These are phyloP conservation scores for Termitomyces sp. DNA, from an alignment of 768 basidiomycete species.

Conservation along the genomic window DNA sequence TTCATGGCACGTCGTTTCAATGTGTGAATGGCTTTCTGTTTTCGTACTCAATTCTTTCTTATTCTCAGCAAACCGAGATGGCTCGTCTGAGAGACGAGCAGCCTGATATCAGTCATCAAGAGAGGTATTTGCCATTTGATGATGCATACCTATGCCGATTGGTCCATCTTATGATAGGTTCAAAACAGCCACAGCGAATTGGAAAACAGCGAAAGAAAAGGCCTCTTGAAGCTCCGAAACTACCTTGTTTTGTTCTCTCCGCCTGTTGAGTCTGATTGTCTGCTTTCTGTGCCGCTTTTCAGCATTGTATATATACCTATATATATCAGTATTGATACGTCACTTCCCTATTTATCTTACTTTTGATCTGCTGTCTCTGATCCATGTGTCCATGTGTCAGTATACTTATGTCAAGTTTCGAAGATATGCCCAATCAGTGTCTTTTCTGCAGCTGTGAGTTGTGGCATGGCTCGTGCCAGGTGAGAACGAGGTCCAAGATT, in stretches of 20 bases:
- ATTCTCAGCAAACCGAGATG: conserved; percentile 64
- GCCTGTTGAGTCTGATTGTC: neutral
- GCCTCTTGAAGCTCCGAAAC: conserved; percentile 17
- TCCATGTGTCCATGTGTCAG: conserved; percentile 15
- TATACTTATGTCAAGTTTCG: conserved; percentile 2
- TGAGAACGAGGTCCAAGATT: neutral
- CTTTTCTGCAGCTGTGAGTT: no score
- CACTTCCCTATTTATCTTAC: neutral
- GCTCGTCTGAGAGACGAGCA: conserved; percentile 72
- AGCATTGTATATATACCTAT: neutral
- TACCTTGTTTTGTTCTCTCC: no score
- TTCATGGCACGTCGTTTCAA: conserved; percentile 42
- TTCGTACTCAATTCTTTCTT: neutral
- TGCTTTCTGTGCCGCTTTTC: neutral
- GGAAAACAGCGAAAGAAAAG: conserved; percentile 72
- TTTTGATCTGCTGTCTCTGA: conserved; percentile 8
- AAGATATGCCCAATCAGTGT: neutral
- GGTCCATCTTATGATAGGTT: conserved; percentile 37
- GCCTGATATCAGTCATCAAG: conserved; percentile 67
- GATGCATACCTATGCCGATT: conserved; percentile 1
- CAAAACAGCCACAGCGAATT: conserved; percentile 70
- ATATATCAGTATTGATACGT: neutral
- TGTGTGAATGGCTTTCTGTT: neutral
- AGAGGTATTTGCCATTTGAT: conserved; percentile 44
- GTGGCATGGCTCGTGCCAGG: neutral